These are phyloP conservation scores for Musa acuminata DNA, from an alignment of 176 grass and related monocot species.

Conservation along the genomic window DNA sequence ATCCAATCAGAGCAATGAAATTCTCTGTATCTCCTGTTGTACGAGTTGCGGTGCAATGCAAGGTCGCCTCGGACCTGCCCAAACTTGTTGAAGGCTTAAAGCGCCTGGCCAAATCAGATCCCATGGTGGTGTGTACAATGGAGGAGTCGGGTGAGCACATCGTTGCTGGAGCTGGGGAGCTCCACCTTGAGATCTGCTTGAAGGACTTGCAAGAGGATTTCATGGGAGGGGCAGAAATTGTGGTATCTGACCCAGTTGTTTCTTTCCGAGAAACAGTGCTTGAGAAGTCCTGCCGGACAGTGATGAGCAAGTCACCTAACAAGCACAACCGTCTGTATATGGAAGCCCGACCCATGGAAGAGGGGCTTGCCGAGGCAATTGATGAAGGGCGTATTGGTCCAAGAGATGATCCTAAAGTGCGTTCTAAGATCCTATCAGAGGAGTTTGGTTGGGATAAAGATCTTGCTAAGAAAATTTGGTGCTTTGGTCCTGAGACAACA, in stretches of 20 bases:
- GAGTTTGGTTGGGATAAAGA: slow-evolving; percentile 8
- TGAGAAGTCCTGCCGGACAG: background rate
- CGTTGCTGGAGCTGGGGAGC: background rate
- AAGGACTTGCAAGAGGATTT: background rate
- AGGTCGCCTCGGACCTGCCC: background rate
- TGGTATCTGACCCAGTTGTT: background rate
- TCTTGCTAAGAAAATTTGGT: slow-evolving; percentile 10
- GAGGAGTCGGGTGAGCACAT: slow-evolving; percentile 1
- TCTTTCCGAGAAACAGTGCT: background rate
- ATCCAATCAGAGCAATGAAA: slow-evolving; percentile 15
- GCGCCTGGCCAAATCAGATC: slow-evolving; percentile 2
- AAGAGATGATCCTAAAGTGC: background rate
- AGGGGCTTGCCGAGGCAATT: background rate
- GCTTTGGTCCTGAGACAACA: slow-evolving; percentile 11
- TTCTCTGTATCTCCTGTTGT: slow-evolving; percentile 8
- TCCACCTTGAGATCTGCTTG: slow-evolving; percentile 2
- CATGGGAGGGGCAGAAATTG: background rate
- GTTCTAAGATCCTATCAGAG: background rate
- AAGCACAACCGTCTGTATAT: background rate
- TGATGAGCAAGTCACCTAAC: slow-evolving; percentile 4
- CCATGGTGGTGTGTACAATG: slow-evolving; percentile 4
- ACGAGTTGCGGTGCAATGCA: background rate
- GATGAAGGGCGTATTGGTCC: background rate
- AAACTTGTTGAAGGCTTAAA: slow-evolving; percentile 21
- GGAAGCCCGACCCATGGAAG: background rate